Evolutionary conservation across 1,139 yeast species (phyloP), one percentile per base, ranked within the genome.

Genomic region (Sugiyamaella japonica): DNA sequence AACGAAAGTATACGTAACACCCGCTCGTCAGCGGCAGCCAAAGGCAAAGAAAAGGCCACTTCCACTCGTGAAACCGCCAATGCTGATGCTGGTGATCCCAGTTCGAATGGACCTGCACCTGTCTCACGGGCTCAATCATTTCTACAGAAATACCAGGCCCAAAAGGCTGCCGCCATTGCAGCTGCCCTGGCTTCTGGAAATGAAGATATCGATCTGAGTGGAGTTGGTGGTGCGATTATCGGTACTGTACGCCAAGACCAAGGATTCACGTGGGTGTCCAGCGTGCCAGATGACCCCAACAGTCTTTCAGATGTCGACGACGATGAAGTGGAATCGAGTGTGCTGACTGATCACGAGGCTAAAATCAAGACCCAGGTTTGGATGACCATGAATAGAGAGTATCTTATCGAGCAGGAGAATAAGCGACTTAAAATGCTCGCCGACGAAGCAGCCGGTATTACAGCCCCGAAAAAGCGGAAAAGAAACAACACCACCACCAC

Each of bases 321-420:
- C 66, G 87, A 82, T 17, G 96, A 90, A 64, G 74, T 88, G 9
- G 82, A 81, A 3, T 71, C 73, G 0, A 76, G 84, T 43, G 67
- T 88, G 48, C 73, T 93, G 53, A 78, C 81, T 3, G 83, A 80
- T 49, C 86, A 83, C 47, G 97, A 93, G 61, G 78, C 83, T 10
- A 72, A 75, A 54, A 66, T 84, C 64, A 91, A 89, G 70, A 90
- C 88, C 61, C 77, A 85, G 58, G 81, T 90, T 5, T 93, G 99
- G 98, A 82, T 87, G 55, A 90, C 95, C 1, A 76, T 89, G 53
- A 89, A 93, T 70, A 88, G 87, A 57, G 98, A 91, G 34, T 95
- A 84, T 65, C 74, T 93, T 56, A 71, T 89, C 25, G 95, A 86
- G 51, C 96, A 89, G 70, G 98, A 93, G 64, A 82, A 82, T 63